Percentiles rank a stretch among this genome's conserved stretches.
Evolutionary conservation across 768 basidiomycete genomes (phyloP).

Genomic region (Boletus edulis): DNA sequence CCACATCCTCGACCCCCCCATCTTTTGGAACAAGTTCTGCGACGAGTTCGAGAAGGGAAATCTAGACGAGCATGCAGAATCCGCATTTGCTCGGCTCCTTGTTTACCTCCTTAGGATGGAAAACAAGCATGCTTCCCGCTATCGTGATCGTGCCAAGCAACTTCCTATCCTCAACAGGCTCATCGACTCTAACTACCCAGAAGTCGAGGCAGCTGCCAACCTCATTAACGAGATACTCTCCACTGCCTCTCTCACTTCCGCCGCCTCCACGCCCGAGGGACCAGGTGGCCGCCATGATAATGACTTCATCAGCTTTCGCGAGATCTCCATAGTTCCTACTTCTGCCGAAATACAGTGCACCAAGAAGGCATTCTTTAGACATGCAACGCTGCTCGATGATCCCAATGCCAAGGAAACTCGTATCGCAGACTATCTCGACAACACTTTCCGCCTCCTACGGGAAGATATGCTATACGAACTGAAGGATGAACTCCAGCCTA

Average conservation of each 20-base stretch:
- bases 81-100: conserved; percentile 48
- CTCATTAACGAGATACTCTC: conserved; percentile 41
- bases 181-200: conserved; percentile 22
- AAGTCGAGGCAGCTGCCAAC: conserved; percentile 30
- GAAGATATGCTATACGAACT: conserved; percentile 63
- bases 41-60: conserved; percentile 34
- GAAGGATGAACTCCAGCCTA: conserved; percentile 51
- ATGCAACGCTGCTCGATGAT: conserved; percentile 43
- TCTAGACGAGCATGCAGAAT: conserved; percentile 35
- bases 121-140: conserved; percentile 31
- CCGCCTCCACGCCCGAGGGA: conserved; percentile 18
- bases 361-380: conserved; percentile 48
- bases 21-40: conserved; percentile 46
- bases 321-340: conserved; percentile 63
- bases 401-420: conserved; percentile 37
- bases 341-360: conserved; percentile 51
- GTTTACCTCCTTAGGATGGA: conserved; percentile 45
- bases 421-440: conserved; percentile 53
- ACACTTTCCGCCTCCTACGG: conserved; percentile 61
- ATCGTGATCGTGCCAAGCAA: conserved; percentile 39
- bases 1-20: conserved; percentile 46
- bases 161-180: conserved; percentile 27
- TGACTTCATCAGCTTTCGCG: conserved; percentile 57
- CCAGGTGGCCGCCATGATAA: conserved; percentile 74
- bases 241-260: conserved; percentile 21